phyloP scores from a whole-genome alignment of 2,329 filamentous ascomycete species.

The Fusarium sp. region DNA sequence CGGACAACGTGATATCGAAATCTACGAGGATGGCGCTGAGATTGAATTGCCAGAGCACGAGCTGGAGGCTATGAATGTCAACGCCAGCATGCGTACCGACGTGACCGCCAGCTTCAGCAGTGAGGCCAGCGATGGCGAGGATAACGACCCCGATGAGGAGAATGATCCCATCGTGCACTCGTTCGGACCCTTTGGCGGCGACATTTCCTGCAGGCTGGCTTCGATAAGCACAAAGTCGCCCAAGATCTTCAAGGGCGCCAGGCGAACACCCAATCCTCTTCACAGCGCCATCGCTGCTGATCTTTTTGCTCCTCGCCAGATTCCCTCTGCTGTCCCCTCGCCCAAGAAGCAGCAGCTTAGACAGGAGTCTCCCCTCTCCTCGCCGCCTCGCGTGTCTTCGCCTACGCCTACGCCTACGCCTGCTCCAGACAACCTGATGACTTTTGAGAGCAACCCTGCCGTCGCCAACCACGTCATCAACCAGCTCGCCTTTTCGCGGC shows the following conservation, averaged over 20 bases:
- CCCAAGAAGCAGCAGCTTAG: conserved; percentile 38
- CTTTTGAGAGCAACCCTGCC: conserved; percentile 51
- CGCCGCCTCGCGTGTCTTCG: conserved; percentile 35
- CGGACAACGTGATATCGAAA: conserved; percentile 61
- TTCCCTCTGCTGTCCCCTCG: conserved; percentile 37
- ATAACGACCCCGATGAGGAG: conserved; percentile 86
- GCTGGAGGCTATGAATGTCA: conserved; percentile 40
- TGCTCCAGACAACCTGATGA: conserved; percentile 35
- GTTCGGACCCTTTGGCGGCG: conserved; percentile 88
- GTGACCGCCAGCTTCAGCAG: conserved; percentile 64
- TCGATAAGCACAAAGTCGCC: conserved; percentile 78
- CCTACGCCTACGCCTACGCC: conserved; percentile 41
- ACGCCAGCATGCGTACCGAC: conserved; percentile 61
- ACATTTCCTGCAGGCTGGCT: conserved; percentile 82
- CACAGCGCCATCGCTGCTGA: conserved; percentile 37
- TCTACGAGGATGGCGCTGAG: conserved; percentile 82
- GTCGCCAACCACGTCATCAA: conserved; percentile 90
- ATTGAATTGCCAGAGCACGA: conserved; percentile 53
- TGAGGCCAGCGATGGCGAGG: conserved; percentile 63
- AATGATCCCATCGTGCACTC: conserved; percentile 94
- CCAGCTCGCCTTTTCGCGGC: conserved; percentile 91
- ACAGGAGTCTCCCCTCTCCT: conserved; percentile 43
- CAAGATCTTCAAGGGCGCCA: conserved; percentile 49
- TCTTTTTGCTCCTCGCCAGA: conserved; percentile 37
- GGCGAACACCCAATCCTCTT: conserved; percentile 35